Evolutionary conservation across 352 stramenopile genomes (phyloP).

Genomic region (Aphanomyces invadans): DNA sequence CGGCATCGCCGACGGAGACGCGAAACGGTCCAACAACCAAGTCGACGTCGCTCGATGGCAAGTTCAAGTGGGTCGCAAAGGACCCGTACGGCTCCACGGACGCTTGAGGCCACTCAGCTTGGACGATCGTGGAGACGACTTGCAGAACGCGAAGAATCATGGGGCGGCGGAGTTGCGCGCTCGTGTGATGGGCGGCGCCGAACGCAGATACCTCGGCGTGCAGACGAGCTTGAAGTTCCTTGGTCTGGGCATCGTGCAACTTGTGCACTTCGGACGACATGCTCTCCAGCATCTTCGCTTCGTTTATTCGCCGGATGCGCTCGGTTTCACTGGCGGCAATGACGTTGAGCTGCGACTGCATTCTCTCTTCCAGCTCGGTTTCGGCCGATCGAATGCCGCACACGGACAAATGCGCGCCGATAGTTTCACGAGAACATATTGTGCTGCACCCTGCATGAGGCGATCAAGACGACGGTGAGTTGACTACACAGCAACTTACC

Average conservation of each 20-base stretch:
- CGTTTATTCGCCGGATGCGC: constrained; percentile 56
- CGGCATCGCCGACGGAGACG: constrained; percentile 21
- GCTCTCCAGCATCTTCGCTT: constrained; percentile 25
- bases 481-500: not conserved
- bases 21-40: constrained; percentile 43
- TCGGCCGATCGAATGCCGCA: constrained; percentile 69
- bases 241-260: constrained; percentile 74
- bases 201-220: constrained; percentile 73
- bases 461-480: not conserved
- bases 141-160: constrained; percentile 53
- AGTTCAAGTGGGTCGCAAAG: constrained; percentile 60
- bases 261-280: constrained; percentile 35
- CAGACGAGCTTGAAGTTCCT: constrained; percentile 65
- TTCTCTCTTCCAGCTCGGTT: constrained; percentile 67
- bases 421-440: constrained; percentile 63
- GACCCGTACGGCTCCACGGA: constrained; percentile 68
- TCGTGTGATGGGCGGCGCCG: constrained; percentile 37
- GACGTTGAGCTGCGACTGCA: constrained; percentile 55
- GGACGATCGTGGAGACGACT: constrained; percentile 42
- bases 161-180: constrained; percentile 30
- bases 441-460: constrained; percentile 44
- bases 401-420: constrained; percentile 51
- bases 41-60: constrained; percentile 63
- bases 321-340: constrained; percentile 70
- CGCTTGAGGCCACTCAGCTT: constrained; percentile 27